phyloP scores from a whole-genome alignment of 768 basidiomycete species.

The Asterophora lycoperdoides region DNA sequence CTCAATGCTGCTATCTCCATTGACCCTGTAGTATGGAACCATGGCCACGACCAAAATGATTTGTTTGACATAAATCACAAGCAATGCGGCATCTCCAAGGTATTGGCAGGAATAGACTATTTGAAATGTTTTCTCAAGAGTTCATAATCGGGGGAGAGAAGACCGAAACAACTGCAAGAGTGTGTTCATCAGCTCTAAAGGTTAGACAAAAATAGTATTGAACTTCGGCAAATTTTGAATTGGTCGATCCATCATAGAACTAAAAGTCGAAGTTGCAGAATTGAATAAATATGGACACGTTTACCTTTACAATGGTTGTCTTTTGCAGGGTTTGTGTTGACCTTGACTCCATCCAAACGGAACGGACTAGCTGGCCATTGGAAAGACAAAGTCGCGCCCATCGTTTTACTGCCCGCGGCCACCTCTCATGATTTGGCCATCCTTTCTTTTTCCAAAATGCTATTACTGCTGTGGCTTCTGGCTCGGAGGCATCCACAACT shows the following conservation, averaged over 20 bases:
- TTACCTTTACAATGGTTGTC: neutral
- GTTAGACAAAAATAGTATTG: too few species aligned
- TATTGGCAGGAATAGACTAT: slow-evolving; percentile 1
- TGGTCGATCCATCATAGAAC: too few species aligned
- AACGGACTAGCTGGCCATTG: too few species aligned
- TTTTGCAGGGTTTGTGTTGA: slow-evolving; percentile 4
- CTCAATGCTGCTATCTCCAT: too few species aligned
- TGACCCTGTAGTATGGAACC: too few species aligned
- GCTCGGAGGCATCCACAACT: slow-evolving; percentile 15
- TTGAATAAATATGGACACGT: neutral
- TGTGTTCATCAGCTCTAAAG: slow-evolving; percentile 1
- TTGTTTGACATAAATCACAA: neutral
- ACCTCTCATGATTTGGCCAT: too few species aligned
- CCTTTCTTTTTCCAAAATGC: neutral
- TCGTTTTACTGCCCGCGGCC: too few species aligned
- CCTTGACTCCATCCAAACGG: too few species aligned
- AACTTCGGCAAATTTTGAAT: neutral
- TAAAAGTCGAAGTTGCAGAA: neutral
- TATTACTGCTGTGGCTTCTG: slow-evolving; percentile 5
- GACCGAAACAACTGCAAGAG: slow-evolving; percentile 4
- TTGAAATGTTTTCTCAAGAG: neutral
- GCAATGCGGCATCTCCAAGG: neutral
- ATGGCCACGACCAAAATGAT: too few species aligned
- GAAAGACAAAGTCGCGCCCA: too few species aligned
- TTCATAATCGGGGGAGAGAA: slow-evolving; percentile 3